These are phyloP conservation scores for Hymenoscyphus repandus DNA, from an alignment of 2,329 filamentous ascomycete genomes.

Conservation along the genomic window DNA sequence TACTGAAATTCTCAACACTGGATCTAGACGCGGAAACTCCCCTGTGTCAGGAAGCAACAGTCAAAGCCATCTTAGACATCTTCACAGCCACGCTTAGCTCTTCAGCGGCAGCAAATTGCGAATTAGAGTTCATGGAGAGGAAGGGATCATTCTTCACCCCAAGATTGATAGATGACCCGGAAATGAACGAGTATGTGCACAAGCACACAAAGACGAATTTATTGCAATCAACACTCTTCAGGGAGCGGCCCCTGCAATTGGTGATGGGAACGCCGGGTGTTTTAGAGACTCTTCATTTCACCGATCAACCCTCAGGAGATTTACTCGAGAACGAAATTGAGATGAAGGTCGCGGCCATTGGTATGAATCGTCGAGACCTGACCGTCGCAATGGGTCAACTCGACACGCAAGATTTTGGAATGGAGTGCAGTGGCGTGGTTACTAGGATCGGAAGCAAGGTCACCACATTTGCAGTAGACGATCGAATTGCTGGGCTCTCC, in stretches of 20 bases:
- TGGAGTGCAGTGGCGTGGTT: conserved; percentile 34
- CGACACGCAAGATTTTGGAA: conserved; percentile 28
- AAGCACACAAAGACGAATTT: conserved; percentile 18
- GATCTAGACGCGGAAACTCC: conserved; percentile 24
- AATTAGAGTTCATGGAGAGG: conserved; percentile 24
- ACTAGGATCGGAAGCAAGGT: conserved; percentile 28
- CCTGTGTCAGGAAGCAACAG: conserved; percentile 31
- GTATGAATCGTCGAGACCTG: conserved; percentile 30
- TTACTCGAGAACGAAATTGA: conserved; percentile 23
- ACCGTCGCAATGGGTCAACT: conserved; percentile 30
- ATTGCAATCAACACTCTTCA: conserved; percentile 16
- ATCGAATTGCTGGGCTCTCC: conserved; percentile 29
- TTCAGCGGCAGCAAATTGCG: conserved; percentile 14
- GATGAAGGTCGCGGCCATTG: conserved; percentile 29
- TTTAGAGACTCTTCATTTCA: conserved; percentile 27
- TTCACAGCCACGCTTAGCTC: conserved; percentile 17
- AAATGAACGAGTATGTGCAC: conserved; percentile 26
- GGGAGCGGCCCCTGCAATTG: conserved; percentile 20
- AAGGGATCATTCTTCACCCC: conserved; percentile 27
- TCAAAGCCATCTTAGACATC: conserved; percentile 15
- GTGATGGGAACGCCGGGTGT: conserved; percentile 21
- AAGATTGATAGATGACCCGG: conserved; percentile 24
- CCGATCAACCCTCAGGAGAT: conserved; percentile 12
- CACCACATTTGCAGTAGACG: conserved; percentile 26
- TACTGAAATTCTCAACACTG: conserved; percentile 26